These are phyloP conservation scores for Pseudocercospora eumusae DNA, from an alignment of 2,329 filamentous ascomycete genomes.

Conservation along the genomic window DNA sequence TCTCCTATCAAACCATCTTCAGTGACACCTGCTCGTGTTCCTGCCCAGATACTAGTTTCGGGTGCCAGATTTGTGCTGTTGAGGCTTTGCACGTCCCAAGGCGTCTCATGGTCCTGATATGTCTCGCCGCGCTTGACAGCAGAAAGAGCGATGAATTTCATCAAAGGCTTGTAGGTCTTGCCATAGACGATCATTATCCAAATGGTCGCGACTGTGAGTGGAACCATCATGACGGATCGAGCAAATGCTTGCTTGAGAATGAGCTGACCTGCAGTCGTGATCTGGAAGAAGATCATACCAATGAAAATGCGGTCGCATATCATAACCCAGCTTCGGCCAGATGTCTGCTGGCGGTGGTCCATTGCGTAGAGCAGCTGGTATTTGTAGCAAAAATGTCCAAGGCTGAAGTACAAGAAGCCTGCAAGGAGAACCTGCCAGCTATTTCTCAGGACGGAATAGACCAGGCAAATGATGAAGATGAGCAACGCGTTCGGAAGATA, in stretches of 20 bases:
- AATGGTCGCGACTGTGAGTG: slow-evolving; percentile 74
- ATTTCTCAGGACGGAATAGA: slow-evolving; percentile 82
- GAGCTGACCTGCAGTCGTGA: slow-evolving; percentile 86
- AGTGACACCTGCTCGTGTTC: slow-evolving; percentile 24
- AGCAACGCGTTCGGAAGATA: slow-evolving; percentile 90
- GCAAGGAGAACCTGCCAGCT: slow-evolving; percentile 81
- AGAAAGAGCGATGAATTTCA: slow-evolving; percentile 85
- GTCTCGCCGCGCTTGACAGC: slow-evolving; percentile 69
- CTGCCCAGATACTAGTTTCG: slow-evolving; percentile 46
- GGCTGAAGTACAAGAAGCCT: slow-evolving; percentile 76
- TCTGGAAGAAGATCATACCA: slow-evolving; percentile 82
- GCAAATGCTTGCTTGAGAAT: slow-evolving; percentile 72
- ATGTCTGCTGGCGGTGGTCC: slow-evolving; percentile 94
- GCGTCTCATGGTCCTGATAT: slow-evolving; percentile 40
- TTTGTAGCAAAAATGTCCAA: slow-evolving; percentile 90
- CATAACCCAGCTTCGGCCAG: slow-evolving; percentile 92
- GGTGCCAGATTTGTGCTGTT: slow-evolving; percentile 33
- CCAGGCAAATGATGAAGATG: slow-evolving; percentile 90
- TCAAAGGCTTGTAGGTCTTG: slow-evolving; percentile 80
- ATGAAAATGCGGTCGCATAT: slow-evolving; percentile 90
- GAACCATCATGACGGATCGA: slow-evolving; percentile 70
- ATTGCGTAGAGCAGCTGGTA: slow-evolving; percentile 98
- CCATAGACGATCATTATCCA: slow-evolving; percentile 88
- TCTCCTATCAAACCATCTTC: slow-evolving; percentile 3
- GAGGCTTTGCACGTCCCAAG: slow-evolving; percentile 25